Evolutionary conservation across 2,329 filamentous ascomycete species (phyloP), one percentile per base, ranked within the genome.

Genomic region (Fusarium oxysporum): DNA sequence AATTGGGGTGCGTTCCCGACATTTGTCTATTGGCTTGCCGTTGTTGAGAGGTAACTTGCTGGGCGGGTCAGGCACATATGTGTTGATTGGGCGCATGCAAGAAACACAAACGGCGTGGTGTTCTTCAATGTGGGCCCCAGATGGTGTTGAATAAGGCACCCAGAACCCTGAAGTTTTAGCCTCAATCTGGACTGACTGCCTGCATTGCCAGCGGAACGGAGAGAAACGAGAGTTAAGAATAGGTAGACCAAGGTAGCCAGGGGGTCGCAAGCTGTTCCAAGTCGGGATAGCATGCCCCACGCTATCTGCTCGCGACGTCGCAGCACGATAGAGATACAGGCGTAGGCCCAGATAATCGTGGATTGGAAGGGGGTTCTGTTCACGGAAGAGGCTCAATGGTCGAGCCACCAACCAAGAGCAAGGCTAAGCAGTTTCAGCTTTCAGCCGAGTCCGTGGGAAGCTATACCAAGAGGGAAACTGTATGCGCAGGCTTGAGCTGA

Each of bases 371-470:
- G 47, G n/a, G 23, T 68, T 61, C 51, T 57, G 51, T 45, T 70
- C 40, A 67, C 48, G 56, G 67, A 48, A 67, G 66, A 73, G 70
- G 47, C 54, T 71, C 50, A 58, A 64, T 56, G 58, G 35, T 48
- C 47, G 63, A 70, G 47, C 51, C 45, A 37, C 50, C 60, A 62
- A 67, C 68, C 38, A 62, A 70, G 70, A 62, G 45, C 62, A 43
- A 68, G 70, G 71, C 58, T 68, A 65, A 63, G 58, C 47, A 59
- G 73, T 76, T 76, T 77, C 72, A 73, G 74, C 67, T 76, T 70
- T 74, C 71, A 65, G 71, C 62, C 62, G 65, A 69, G 59, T 62
- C 65, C 53, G 58, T 62, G 54, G 58, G 51, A 64, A 68, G 64
- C 62, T 55, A 64, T 19, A 48, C 60, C 62, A 48, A 55, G 72